Percentiles rank a stretch among this genome's conserved stretches.
Conservation (phyloP, 2,329 filamentous ascomycete species). For the Hypoxylon sp. region DNA sequence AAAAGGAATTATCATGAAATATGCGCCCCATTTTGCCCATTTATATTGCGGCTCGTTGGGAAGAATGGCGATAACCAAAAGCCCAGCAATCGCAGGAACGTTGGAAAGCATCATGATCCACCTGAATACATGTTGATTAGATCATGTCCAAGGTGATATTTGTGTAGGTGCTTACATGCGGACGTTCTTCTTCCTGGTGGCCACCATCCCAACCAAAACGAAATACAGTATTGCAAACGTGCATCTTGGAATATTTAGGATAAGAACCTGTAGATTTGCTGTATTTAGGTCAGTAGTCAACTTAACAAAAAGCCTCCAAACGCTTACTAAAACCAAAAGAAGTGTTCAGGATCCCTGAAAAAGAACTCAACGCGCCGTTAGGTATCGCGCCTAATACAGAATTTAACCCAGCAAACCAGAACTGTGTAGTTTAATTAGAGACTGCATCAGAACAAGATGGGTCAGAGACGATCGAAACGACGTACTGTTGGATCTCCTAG, state of each 20-base stretch:
- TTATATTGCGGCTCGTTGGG: conserved; percentile 55
- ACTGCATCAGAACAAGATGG: conserved; percentile 17
- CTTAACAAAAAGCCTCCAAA: background rate
- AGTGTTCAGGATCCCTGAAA: conserved; percentile 55
- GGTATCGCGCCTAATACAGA: conserved; percentile 56
- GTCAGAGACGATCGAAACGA: background rate
- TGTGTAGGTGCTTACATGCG: conserved; percentile 52
- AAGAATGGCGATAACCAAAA: conserved; percentile 55
- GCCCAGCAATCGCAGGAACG: conserved; percentile 55
- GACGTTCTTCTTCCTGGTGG: conserved; percentile 53
- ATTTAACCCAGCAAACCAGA: conserved; percentile 57
- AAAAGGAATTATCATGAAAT: conserved; percentile 55
- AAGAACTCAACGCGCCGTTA: conserved; percentile 56
- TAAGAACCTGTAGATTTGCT: conserved; percentile 56
- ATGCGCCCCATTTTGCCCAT: conserved; percentile 56
- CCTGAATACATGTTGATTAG: conserved; percentile 35
- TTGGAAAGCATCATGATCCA: conserved; percentile 57
- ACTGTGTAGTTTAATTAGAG: conserved; percentile 42
- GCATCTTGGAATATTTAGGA: conserved; percentile 56
- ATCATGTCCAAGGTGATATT: background rate
- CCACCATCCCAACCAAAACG: conserved; percentile 52
- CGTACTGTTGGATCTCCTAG: conserved; percentile 51
- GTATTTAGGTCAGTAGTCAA: conserved; percentile 1
- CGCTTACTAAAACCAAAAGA: conserved; percentile 56
- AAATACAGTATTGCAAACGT: conserved; percentile 55